phyloP scores from a whole-genome alignment of 192 early-diverging fungal species.

The Gonapodya prolifera region DNA sequence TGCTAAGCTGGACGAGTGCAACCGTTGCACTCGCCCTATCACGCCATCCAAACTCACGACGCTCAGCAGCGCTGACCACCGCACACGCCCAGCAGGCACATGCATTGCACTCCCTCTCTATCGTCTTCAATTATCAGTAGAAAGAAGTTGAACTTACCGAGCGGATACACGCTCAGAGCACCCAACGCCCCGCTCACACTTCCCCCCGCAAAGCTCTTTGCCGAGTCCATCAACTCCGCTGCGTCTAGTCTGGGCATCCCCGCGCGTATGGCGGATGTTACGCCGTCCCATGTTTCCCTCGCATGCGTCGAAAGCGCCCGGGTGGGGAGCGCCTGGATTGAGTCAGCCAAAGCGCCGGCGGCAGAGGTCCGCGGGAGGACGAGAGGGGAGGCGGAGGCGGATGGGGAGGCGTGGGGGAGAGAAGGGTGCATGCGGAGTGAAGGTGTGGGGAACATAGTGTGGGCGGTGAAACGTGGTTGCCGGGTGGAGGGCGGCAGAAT shows the following conservation, averaged over 20 bases:
- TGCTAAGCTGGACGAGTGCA: neutral
- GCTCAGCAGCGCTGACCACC: neutral
- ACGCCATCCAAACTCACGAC: neutral
- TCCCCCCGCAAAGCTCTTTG: conserved; percentile 68
- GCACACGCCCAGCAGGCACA: neutral
- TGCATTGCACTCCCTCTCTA: neutral
- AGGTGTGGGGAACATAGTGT: neutral
- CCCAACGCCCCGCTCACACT: conserved; percentile 87
- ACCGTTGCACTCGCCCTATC: neutral
- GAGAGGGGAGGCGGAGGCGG: neutral
- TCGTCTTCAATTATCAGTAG: neutral
- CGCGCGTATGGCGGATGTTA: neutral
- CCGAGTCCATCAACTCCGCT: conserved; percentile 34
- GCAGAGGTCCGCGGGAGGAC: neutral
- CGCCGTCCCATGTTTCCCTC: neutral
- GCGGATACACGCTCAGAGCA: conserved; percentile 89
- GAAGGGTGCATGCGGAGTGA: neutral
- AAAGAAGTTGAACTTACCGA: conserved; percentile 26
- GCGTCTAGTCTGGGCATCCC: neutral
- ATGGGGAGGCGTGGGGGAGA: neutral
- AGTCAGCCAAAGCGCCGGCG: neutral
- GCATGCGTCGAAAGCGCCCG: neutral
- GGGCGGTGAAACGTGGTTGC: no score
- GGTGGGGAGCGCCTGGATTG: neutral
- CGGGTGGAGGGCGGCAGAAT: no score